Evolutionary conservation across 306 rosid genomes (phyloP), one percentile per base, ranked within the genome.

Genomic region (Astragalus glycyphyllos): DNA sequence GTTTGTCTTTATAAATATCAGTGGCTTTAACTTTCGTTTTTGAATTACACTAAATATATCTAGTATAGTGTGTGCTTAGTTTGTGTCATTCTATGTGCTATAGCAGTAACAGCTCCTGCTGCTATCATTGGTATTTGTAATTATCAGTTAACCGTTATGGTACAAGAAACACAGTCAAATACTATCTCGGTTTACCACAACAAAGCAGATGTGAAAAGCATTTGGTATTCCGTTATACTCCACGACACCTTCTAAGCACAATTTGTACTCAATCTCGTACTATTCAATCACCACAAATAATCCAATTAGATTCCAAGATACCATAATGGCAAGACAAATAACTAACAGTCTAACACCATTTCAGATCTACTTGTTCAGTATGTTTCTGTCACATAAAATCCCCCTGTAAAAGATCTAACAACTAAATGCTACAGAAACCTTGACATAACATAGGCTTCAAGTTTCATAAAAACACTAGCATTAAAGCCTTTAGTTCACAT

Each of bases 341-440:
- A 13, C 65, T 53, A 26, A 26, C 53, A 38, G 37, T 13, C 16
- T 23, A 47, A 65, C 73, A 55, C 11, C 65, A 47, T 37, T 37
- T 74, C 55, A 37, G 42, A 68, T 68, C n/a, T 72, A 58, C 8
- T 31, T 58, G 20, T 48, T 71, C 57, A 64, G 11, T 5, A 31
- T 40, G 46, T 40, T 72, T 65, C 11, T 29, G 58, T 50, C 71
- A 45, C 71, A 50, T 17, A 61, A 53, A 55, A 40, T 11, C 40
- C 10, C 34, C 23, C 20, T 11, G 31, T 13, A 9, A 57, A 63
- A 56, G 57, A 34, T 20, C 34, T 23, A 26, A 23, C 49, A 10
- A 50, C 23, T 76, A 50, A 40, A 29, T 17, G 38, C 6, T 1
- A 26, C 20, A 8, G 10, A 40, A 64, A n/a, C 53, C 17, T 41